These are phyloP conservation scores for Pichia cephalocereana DNA, from an alignment of 805 yeast species.

Conservation along the genomic window DNA sequence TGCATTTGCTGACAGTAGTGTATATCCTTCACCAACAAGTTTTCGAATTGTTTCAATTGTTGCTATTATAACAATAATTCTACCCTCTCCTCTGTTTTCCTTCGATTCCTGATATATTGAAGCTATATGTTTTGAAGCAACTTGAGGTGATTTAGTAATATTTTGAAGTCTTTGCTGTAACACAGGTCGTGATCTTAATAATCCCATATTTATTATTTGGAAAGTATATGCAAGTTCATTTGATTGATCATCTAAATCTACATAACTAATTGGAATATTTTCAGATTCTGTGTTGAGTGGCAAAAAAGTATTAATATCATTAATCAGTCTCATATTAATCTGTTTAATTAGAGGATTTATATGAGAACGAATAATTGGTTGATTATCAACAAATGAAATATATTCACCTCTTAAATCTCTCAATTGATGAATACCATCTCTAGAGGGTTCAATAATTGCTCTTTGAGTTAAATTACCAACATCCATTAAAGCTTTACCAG, in stretches of 20 bases:
- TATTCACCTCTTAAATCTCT: conserved; percentile 26
- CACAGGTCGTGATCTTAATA: conserved; percentile 30
- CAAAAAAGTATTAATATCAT: conserved; percentile 25
- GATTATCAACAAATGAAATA: conserved; percentile 31
- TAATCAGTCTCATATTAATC: conserved; percentile 44
- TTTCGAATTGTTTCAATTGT: conserved; percentile 24
- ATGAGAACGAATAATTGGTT: conserved; percentile 52
- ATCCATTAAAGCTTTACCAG: conserved; percentile 8
- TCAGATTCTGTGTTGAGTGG: conserved; percentile 34
- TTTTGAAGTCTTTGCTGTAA: conserved; percentile 18
- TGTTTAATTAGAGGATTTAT: conserved; percentile 58
- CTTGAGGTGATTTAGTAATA: conserved; percentile 27
- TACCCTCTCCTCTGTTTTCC: conserved; percentile 30
- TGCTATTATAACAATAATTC: conserved; percentile 24
- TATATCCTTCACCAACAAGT: conserved; percentile 14
- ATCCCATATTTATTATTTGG: conserved; percentile 31
- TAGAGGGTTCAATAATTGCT: conserved; percentile 36
- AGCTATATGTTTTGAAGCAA: conserved; percentile 27
- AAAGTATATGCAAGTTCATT: conserved; percentile 53
- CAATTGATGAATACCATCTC: conserved; percentile 35
- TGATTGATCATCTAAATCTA: conserved; percentile 17
- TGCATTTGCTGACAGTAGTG: background rate
- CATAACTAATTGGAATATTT: conserved; percentile 32
- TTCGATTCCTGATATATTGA: conserved; percentile 32
- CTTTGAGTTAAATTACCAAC: conserved; percentile 19